phyloP scores from a whole-genome alignment of 2,329 filamentous ascomycete genomes.

The Trichophyton benhamiae region DNA sequence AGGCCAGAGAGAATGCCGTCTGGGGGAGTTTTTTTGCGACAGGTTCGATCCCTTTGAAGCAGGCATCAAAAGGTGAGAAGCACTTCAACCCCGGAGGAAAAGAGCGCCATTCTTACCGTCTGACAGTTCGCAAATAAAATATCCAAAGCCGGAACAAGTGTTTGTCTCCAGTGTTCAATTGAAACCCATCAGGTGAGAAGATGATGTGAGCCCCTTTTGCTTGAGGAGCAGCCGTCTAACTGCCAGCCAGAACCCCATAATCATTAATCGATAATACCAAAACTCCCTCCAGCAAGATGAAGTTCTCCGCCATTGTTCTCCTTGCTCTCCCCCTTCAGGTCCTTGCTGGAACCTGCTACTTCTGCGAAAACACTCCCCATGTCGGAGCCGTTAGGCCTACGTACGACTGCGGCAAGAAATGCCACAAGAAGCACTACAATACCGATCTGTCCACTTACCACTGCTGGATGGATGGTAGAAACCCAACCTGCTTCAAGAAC shows the following conservation, averaged over 20 bases:
- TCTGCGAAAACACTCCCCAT: conserved; percentile 3
- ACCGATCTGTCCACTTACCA: conserved; percentile 6
- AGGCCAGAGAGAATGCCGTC: neutral
- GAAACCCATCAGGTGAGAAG: neutral
- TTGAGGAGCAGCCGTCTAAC: neutral
- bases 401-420: conserved; percentile 9
- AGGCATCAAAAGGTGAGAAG: neutral
- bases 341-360: conserved; percentile 4
- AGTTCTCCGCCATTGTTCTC: conserved; percentile 5
- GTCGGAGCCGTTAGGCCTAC: conserved; percentile 5
- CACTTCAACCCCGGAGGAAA: neutral
- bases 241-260: neutral
- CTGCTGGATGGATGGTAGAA: conserved; percentile 9
- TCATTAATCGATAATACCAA: neutral
- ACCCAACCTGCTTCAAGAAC: conserved; percentile 9
- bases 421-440: conserved; percentile 7
- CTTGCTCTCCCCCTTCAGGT: conserved; percentile 6
- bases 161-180: neutral
- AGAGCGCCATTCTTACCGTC: neutral
- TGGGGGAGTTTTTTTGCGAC: neutral
- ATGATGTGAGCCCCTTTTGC: neutral
- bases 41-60: neutral
- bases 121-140: neutral
- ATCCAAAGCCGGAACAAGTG: neutral
- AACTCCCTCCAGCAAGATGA: conserved; percentile 3